These are phyloP conservation scores for Hanseniaspora occidentalis DNA, from an alignment of 805 yeast species.

Conservation along the genomic window DNA sequence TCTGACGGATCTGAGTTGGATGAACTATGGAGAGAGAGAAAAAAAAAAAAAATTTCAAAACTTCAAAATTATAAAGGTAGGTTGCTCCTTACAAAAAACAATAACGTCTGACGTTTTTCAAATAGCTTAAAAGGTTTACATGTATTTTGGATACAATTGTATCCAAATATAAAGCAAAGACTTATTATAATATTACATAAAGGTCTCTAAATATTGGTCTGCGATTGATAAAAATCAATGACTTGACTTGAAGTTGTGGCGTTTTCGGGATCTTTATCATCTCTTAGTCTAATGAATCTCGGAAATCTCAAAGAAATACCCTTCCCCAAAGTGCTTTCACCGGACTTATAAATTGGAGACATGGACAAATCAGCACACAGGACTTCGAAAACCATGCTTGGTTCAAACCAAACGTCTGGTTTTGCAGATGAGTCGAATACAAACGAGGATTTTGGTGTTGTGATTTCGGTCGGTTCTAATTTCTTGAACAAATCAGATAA, in stretches of 20 bases:
- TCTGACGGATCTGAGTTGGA: too few relatives aligned
- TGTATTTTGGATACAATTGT: neutral
- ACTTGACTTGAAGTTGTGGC: slow-evolving; percentile 80
- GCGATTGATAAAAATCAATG: slow-evolving; percentile 70
- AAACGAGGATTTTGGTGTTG: slow-evolving; percentile 52
- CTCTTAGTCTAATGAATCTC: slow-evolving; percentile 69
- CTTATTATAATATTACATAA: slow-evolving; percentile 53
- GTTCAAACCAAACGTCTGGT: slow-evolving; percentile 95
- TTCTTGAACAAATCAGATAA: slow-evolving; percentile 45
- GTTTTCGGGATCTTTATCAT: slow-evolving; percentile 76
- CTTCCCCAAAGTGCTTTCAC: slow-evolving; percentile 54
- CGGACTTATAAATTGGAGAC: slow-evolving; percentile 85
- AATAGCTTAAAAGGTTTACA: too few relatives aligned
- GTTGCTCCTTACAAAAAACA: neutral
- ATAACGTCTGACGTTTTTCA: neutral
- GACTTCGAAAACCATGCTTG: slow-evolving; percentile 73
- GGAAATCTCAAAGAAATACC: slow-evolving; percentile 88
- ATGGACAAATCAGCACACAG: slow-evolving; percentile 82
- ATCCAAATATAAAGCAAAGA: neutral
- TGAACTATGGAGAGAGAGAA: neutral
- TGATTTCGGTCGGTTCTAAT: slow-evolving; percentile 55
- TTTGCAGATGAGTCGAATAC: slow-evolving; percentile 58
- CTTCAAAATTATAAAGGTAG: neutral
- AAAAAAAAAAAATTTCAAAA: neutral
- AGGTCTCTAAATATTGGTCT: slow-evolving; percentile 29